Conservation (phyloP, 768 basidiomycete genomes). For the Amanita rubescens region DNA sequence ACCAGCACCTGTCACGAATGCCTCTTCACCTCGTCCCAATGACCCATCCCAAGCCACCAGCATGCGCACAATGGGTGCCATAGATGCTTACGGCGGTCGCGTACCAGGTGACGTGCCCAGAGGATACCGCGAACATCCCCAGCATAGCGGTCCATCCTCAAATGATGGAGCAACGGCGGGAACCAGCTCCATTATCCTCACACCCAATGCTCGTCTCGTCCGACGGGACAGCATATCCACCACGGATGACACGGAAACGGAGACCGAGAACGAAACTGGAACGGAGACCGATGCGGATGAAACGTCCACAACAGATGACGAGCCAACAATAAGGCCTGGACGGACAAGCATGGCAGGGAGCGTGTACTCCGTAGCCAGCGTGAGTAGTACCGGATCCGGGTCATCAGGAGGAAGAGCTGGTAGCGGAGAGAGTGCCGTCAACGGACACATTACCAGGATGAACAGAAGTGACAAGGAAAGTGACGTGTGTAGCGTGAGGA, state of each 20-base stretch:
- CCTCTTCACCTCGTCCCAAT: slow-evolving; percentile 5
- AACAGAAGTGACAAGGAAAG: slow-evolving; percentile 8
- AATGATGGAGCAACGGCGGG: neutral
- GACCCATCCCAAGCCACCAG: slow-evolving; percentile 4
- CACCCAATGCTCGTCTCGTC: slow-evolving; percentile 5
- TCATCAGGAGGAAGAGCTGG: slow-evolving; percentile 15
- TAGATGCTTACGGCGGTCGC: slow-evolving; percentile 43
- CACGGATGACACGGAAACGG: slow-evolving; percentile 26
- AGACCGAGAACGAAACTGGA: slow-evolving; percentile 25
- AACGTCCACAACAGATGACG: slow-evolving; percentile 63
- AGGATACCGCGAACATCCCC: slow-evolving; percentile 2
- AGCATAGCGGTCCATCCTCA: neutral
- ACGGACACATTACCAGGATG: slow-evolving; percentile 16
- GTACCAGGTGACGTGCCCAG: slow-evolving; percentile 21
- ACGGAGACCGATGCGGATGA: slow-evolving; percentile 38
- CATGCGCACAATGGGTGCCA: slow-evolving; percentile 40
- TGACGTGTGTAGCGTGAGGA: slow-evolving; percentile 8
- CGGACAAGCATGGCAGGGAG: slow-evolving; percentile 18
- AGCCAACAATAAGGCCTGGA: slow-evolving; percentile 65
- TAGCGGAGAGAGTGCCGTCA: slow-evolving; percentile 2
- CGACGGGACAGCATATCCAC: slow-evolving; percentile 13
- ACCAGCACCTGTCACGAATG: slow-evolving; percentile 2
- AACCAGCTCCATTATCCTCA: neutral
- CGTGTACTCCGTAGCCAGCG: slow-evolving; percentile 22
- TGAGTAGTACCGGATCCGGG: slow-evolving; percentile 13